A percentile compares a stretch with the other conserved stretches of the same genome.
phyloP scores from a whole-genome alignment of 345 rosid genomes.

The Hibiscus tridactylites region DNA sequence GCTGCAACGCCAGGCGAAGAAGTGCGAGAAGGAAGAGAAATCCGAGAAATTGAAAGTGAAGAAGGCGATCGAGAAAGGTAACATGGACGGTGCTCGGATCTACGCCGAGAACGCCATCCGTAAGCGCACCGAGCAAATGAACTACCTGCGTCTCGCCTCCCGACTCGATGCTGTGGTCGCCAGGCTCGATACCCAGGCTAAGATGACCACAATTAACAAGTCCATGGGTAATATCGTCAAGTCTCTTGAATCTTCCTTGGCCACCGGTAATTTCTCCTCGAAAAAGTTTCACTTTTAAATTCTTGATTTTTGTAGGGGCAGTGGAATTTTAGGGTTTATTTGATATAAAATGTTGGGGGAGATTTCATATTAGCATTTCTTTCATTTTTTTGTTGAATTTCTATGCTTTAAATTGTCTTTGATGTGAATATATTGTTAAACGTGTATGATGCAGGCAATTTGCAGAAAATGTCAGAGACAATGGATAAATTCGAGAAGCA shows the following conservation, averaged over 20 bases:
- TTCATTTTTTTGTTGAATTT: background rate
- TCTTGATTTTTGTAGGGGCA: background rate
- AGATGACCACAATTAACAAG: conserved; percentile 85
- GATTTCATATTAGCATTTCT: background rate
- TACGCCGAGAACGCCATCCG: conserved; percentile 96
- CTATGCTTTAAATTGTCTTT: background rate
- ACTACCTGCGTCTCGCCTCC: conserved; percentile 84
- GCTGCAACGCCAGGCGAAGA: conserved; percentile 78
- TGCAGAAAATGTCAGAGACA: conserved; percentile 99
- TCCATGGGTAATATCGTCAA: conserved; percentile 86
- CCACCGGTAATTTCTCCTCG: conserved; percentile 50
- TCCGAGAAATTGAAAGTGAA: conserved; percentile 90
- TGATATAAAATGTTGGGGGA: too few species aligned
- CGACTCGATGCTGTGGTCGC: conserved; percentile 96
- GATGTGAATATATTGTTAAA: background rate
- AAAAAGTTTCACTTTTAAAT: background rate
- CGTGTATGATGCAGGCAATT: conserved; percentile 49
- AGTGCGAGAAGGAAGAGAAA: conserved; percentile 99
- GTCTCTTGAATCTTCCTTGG: conserved; percentile 84
- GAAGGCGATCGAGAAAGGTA: conserved; percentile 98
- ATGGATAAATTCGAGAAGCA: conserved; percentile 99
- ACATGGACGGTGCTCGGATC: conserved; percentile 98
- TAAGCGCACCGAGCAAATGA: conserved; percentile 96
- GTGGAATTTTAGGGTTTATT: background rate
- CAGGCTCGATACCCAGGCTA: conserved; percentile 89